phyloP scores from a whole-genome alignment of 306 rosid genomes.

The Mucuna pruriens region DNA sequence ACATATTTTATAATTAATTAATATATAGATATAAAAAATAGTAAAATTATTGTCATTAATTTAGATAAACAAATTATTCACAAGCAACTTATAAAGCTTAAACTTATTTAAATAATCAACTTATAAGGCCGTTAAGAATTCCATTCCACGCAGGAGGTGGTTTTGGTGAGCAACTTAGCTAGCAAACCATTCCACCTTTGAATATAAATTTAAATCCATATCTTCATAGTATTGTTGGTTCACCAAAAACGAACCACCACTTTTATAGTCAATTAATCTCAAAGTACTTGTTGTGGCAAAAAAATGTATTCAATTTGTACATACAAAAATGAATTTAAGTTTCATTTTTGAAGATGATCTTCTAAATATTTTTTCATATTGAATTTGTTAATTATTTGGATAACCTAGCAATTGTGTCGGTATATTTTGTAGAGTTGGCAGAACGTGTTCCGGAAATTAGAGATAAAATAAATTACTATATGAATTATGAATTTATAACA shows the following conservation, averaged over 20 bases:
- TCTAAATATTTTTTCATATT: neutral
- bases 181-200: slow-evolving; percentile 5
- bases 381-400: neutral
- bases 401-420: neutral
- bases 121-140: neutral
- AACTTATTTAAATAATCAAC: too few species aligned
- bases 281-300: neutral
- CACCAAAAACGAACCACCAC: slow-evolving; percentile 11
- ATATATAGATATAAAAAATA: too few species aligned
- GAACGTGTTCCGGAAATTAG: neutral
- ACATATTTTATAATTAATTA: too few species aligned
- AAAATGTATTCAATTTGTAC: neutral
- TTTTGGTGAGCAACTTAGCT: neutral
- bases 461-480: neutral
- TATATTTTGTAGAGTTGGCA: neutral
- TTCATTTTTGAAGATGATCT: neutral
- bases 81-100: too few species aligned
- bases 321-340: neutral
- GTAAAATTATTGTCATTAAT: too few species aligned
- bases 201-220: neutral
- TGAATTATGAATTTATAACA: neutral
- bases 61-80: too few species aligned
- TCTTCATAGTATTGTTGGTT: neutral
- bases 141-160: neutral
- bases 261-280: too few species aligned